These are phyloP conservation scores for Pholiota microspora DNA, from an alignment of 768 basidiomycete genomes.

Conservation along the genomic window DNA sequence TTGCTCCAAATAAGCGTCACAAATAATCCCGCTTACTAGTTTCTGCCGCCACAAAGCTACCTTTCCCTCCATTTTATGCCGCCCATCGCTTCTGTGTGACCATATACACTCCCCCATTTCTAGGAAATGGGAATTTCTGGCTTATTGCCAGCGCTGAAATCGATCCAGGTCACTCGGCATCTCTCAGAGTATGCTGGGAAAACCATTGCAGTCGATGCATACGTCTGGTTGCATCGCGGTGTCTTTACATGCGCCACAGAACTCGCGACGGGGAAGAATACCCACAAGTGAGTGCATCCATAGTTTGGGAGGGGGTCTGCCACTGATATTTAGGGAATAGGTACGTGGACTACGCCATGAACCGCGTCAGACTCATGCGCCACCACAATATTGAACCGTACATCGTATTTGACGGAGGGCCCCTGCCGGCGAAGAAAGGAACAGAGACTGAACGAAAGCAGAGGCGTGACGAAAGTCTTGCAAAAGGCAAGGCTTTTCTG, in stretches of 20 bases:
- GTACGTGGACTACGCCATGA: constrained; percentile 97
- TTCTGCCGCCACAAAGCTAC: neutral
- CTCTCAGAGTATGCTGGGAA: constrained; percentile 83
- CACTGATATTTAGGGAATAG: constrained; percentile 33
- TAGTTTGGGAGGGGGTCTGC: neutral
- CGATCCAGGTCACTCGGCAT: constrained; percentile 77
- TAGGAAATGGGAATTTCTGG: constrained; percentile 86
- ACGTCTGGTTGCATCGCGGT: constrained; percentile 92
- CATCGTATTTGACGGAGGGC: constrained; percentile 95
- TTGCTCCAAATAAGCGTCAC: constrained; percentile 4
- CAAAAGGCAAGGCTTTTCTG: constrained; percentile 68
- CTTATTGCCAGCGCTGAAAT: constrained; percentile 84
- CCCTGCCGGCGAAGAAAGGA: constrained; percentile 88
- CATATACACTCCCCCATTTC: neutral
- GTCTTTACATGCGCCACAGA: constrained; percentile 89
- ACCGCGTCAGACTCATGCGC: constrained; percentile 80
- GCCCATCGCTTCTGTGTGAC: neutral
- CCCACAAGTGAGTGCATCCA: constrained; percentile 67
- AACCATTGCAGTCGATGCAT: constrained; percentile 90
- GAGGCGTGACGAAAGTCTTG: constrained; percentile 72
- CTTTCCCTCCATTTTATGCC: neutral
- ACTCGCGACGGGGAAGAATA: constrained; percentile 79
- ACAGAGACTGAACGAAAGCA: constrained; percentile 83
- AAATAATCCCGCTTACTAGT: neutral
- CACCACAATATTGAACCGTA: constrained; percentile 86